Base-by-base conservation (phyloP, 2,329 filamentous ascomycete genomes). In the Sporothrix pseudoabietina region DNA sequence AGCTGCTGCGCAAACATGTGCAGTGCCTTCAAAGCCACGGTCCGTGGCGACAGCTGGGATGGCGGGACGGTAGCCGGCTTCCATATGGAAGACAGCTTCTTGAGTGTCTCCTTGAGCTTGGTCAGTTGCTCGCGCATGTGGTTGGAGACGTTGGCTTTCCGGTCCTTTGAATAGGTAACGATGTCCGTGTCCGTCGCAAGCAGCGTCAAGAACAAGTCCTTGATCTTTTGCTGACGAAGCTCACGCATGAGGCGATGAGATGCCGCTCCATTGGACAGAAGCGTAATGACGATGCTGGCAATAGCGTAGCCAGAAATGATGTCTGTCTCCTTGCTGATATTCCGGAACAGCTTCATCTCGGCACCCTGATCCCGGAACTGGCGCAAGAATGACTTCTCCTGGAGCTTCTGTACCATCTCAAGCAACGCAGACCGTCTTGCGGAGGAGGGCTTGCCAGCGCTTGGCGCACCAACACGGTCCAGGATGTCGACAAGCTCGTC, bases 351-450 rank as follows among this genome's bases (percentile, higher is more conserved):
- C 41, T 87, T 87, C 71, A 89, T 87, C 75, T 93, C 92, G 72
- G 92, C 88, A 7, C 89, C 89, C 76, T 93, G 90, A 75, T 94
- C 90, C 26, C 92, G 86, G 77, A 97, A 94, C 75, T 92, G 90
- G 22, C 85, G 84, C 39, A 88, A 83, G 77, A 92, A 94, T 0
- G 84, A 84, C 77, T 90, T 89, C 69, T 90, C 84, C 68, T 87
- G 85, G 57, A 91, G 83, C 77, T 88, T 89, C 61, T 86, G 84
- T 1, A 86, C 86, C 57, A 91, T 79, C 75, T 91, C 89, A 4
- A 91, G 80, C 57, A 91, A 81, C 0, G 88, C 88, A 71, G 86
- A 85, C 71, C 89, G 84, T 75, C 89, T 83, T 77, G 87, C 83
- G 0, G 87, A 88, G 3, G 83, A 82, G 7, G 85, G 79, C 49